Evolutionary conservation across 257 asterid species (phyloP).

Genomic region (Plantago elongata): DNA sequence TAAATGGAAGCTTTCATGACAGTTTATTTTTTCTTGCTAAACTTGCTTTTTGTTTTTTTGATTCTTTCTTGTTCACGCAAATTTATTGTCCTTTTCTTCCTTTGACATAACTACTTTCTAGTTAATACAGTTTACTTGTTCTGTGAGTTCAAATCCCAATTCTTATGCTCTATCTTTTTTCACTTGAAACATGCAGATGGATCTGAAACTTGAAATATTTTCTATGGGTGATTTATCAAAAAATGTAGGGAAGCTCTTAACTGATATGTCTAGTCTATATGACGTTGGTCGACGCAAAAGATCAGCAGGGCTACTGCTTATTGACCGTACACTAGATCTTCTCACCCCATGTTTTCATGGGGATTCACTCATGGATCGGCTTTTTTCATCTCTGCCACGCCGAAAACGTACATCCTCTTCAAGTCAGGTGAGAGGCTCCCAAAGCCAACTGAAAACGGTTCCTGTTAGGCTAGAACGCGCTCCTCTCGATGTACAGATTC

Average conservation of each 20-base stretch:
- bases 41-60: neutral
- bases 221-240: constrained; percentile 92
- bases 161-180: constrained; percentile 16
- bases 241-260: constrained; percentile 85
- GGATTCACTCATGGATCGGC: constrained; percentile 89
- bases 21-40: constrained; percentile 12
- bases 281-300: constrained; percentile 92
- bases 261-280: constrained; percentile 96
- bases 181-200: constrained; percentile 75
- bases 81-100: neutral
- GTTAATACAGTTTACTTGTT: neutral
- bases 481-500: constrained; percentile 72
- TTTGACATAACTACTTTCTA: neutral
- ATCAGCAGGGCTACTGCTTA: constrained; percentile 81
- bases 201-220: constrained; percentile 92
- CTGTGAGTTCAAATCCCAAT: neutral
- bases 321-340: constrained; percentile 97
- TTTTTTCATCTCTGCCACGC: constrained; percentile 78
- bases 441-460: constrained; percentile 46
- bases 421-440: constrained; percentile 51
- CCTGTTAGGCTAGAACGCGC: constrained; percentile 52
- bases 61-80: no score
- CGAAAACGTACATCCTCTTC: constrained; percentile 42
- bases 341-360: constrained; percentile 98
- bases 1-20: neutral